phyloP scores from a whole-genome alignment of 176 grass and related monocot species.

The Guadua angustifolia region DNA sequence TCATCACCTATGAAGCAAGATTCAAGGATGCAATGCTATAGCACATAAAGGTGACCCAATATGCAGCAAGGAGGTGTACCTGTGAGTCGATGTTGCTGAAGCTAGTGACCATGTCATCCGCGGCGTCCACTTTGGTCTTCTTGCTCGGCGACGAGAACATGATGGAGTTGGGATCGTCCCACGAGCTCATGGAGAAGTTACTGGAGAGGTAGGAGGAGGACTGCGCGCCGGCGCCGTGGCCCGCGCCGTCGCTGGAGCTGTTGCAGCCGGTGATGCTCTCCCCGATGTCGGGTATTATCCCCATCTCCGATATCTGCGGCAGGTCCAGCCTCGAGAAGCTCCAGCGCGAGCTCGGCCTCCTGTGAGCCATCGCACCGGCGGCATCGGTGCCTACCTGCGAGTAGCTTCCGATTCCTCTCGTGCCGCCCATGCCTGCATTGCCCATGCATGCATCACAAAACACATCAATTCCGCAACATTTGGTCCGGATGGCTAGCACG shows the following conservation, averaged over 20 bases:
- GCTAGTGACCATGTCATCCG: constrained; percentile 59
- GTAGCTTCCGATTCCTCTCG: constrained; percentile 58
- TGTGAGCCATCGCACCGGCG: constrained; percentile 23
- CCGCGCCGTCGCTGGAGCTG: constrained; percentile 53
- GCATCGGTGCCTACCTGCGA: constrained; percentile 40
- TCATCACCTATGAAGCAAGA: background rate
- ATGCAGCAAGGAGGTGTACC: constrained; percentile 31
- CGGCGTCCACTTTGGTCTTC: constrained; percentile 52
- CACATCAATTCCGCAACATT: background rate
- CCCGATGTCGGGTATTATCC: constrained; percentile 59
- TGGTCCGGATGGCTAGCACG: background rate
- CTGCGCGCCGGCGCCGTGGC: constrained; percentile 33
- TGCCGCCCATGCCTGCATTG: constrained; percentile 48
- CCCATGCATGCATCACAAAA: background rate
- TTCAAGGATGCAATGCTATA: background rate
- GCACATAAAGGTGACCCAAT: background rate
- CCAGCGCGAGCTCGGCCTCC: constrained; percentile 62
- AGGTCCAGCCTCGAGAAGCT: constrained; percentile 81
- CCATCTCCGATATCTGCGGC: constrained; percentile 73
- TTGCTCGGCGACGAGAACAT: constrained; percentile 74
- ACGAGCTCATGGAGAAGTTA: constrained; percentile 77
- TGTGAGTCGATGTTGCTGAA: constrained; percentile 80
- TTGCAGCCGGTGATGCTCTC: constrained; percentile 56
- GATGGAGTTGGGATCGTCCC: constrained; percentile 95
- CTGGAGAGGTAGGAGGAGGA: constrained; percentile 62